Base-by-base conservation (phyloP, 1,284 basidiomycete genomes). In the Boletus semigastroideus region DNA sequence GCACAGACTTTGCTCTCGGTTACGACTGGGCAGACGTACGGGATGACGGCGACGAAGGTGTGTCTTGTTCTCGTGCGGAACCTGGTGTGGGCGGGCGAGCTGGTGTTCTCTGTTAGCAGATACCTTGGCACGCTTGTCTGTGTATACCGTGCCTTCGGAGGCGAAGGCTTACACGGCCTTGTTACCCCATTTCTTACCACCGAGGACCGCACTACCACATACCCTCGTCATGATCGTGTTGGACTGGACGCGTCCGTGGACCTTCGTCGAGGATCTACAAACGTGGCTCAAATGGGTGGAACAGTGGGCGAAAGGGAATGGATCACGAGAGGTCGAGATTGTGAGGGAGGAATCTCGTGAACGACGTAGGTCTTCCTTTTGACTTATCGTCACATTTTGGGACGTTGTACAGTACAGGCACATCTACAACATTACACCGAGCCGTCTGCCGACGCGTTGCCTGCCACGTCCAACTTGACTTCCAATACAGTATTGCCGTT, bases 201-300 rank as follows among this genome's bases (percentile, higher is more conserved):
- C 90, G 6, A 76, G 79, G 52, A 73, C 80, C 16, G 76, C 84
- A 6, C 70, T 94, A 10, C 78, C 85, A 34, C 89, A 96, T 62
- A 90, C 92, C 0, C 78, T 94, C 13, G 83, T 94, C 44, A 75
- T 98, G 60, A 90, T 98, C 60, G 82, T 88, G 0, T 76, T 98
- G n/a, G 96, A 99, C 69, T 98, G 95, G 96, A 94, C 93, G 59
- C 82, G 83, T 59, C 96, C 96, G 0, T 94, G 91, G 84, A 83
- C 86, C 0, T 98, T 98, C 71, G 70, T 96, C 1, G 83, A 88
- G n/a, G 90, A 98, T 64, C 74, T 99, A 6, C 76, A 90, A 53
- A 81, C 76, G 40, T 98, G 96, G 96, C 74, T 98, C 42, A 72
- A 70, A 48, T 92, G 91, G 89, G 76, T 96, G 16, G 90, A 94